Base-by-base conservation (phyloP, 305 asterid genomes). In the Petunia hybrid region DNA sequence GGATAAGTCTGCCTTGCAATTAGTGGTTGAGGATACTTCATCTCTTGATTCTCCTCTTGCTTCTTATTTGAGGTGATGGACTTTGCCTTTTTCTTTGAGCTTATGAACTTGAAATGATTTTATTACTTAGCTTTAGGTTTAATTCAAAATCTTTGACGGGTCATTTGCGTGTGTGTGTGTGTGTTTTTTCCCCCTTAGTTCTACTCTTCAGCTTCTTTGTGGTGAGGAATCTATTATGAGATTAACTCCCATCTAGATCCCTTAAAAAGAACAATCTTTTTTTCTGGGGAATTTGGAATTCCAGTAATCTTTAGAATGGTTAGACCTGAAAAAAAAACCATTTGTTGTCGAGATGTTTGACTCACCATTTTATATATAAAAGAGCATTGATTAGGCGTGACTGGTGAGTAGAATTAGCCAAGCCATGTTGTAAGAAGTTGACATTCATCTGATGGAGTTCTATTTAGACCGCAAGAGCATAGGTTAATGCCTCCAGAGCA, bases 41-140 rank as follows among this genome's bases (percentile, higher is more conserved):
- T 74, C 10, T 74, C 51, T 74, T 38, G 38, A 38, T 36, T 74
- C 51, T 53, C 79, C 38, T 55, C 65, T 53, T 74, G 65, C 38
- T 74, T 74, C 65, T 53, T 38, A 7, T 64, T 74, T 38, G 79
- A 74, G 65, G 65, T 53, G 48, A 74, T 57, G 79, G 5, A 38
- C 38, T 7, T 40, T 53, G 79, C 9, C 31, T 67, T 55, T 14
- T 31, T n/a, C 38, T 74, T 8, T 2, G 42, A 74, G 39, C 8
- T 74, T 53, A 38, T 74, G 51, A 40, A 74, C 64, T 2, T 74
- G 65, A n/a, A 0, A 64, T 10, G 13, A 13, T 5, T 36, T 36
- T 14, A 74, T 74, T 74, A 46, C 79, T 51, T 73, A 51, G 31
- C 55, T 40, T 73, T 36, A 73, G 14, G 13, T 42, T 51, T 74